Conservation (phyloP, 768 basidiomycete species). For the Boletales sp. region DNA sequence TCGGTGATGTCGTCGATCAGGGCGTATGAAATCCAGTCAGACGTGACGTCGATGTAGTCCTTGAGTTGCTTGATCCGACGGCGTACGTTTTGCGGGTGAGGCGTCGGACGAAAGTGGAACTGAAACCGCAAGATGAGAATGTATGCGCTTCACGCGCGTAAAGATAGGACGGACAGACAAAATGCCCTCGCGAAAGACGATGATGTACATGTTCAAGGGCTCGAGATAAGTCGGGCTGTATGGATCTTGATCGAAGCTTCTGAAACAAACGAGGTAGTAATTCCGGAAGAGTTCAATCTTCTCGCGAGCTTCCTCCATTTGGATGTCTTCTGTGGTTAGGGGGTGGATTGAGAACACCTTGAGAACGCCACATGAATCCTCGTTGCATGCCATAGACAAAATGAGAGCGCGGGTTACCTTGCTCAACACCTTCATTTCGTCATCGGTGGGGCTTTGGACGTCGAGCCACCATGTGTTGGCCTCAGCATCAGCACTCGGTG, state of each 20-base stretch:
- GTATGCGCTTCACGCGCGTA: neutral
- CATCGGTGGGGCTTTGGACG: conserved; percentile 88
- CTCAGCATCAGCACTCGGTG: conserved; percentile 45
- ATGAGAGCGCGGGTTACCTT: conserved; percentile 50
- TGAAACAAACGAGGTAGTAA: conserved; percentile 98
- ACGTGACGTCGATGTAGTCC: conserved; percentile 98
- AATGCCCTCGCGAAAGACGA: conserved; percentile 96
- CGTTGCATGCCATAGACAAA: neutral
- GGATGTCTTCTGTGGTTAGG: conserved; percentile 97
- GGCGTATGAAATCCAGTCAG: conserved; percentile 99
- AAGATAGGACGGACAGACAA: conserved; percentile 64
- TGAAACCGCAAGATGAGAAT: conserved; percentile 28
- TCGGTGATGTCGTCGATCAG: conserved; percentile 99
- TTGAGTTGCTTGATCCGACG: conserved; percentile 98
- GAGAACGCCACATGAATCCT: conserved; percentile 4
- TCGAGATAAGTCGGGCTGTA: conserved; percentile 97
- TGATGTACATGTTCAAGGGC: conserved; percentile 99
- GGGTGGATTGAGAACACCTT: conserved; percentile 98
- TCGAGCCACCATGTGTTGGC: conserved; percentile 97
- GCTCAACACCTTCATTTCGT: conserved; percentile 96
- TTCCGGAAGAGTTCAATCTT: conserved; percentile 99
- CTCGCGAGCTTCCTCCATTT: conserved; percentile 99
- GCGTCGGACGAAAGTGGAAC: conserved; percentile 98
- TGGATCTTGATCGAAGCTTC: conserved; percentile 97
- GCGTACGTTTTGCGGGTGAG: conserved; percentile 97